Conservation (phyloP, 2,329 filamentous ascomycete species). For the Arthrobotrys iridis region DNA sequence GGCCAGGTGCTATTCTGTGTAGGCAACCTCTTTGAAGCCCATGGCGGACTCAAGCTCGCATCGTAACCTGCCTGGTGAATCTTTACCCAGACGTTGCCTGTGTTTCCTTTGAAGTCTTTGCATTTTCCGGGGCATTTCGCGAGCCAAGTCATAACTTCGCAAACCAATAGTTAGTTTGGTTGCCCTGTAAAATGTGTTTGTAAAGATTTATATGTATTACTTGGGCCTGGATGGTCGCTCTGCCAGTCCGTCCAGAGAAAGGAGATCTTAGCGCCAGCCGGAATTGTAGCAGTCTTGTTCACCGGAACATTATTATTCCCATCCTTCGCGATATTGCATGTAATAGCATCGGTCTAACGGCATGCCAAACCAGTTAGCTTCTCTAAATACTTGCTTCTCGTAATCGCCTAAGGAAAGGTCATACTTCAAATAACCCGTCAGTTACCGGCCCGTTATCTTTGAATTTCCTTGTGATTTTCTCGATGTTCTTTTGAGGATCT, state of each 20-base stretch:
- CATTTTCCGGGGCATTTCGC: conserved; percentile 60
- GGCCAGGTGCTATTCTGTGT: conserved; percentile 60
- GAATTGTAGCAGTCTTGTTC: conserved; percentile 53
- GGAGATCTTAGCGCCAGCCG: conserved; percentile 23
- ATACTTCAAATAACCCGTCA: conserved; percentile 54
- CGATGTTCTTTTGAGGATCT: conserved; percentile 58
- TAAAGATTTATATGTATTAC: neutral
- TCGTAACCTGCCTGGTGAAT: conserved; percentile 61
- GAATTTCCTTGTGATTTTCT: conserved; percentile 58
- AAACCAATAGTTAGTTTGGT: neutral
- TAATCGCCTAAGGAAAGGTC: no score
- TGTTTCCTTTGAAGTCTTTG: conserved; percentile 59
- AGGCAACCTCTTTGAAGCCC: conserved; percentile 61
- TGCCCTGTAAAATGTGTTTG: neutral
- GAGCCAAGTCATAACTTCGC: conserved; percentile 60
- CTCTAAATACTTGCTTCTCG: no score
- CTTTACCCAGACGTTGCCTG: conserved; percentile 61
- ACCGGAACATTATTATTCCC: conserved; percentile 55
- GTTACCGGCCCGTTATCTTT: conserved; percentile 59
- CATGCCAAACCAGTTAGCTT: no score
- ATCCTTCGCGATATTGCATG: conserved; percentile 56
- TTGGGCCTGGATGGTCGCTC: conserved; percentile 41
- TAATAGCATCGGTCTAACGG: conserved; percentile 58
- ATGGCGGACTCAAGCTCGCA: conserved; percentile 58
- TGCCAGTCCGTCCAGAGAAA: conserved; percentile 49